These are phyloP conservation scores for Cytidiella melzeri DNA, from an alignment of 768 basidiomycete genomes.

Conservation along the genomic window DNA sequence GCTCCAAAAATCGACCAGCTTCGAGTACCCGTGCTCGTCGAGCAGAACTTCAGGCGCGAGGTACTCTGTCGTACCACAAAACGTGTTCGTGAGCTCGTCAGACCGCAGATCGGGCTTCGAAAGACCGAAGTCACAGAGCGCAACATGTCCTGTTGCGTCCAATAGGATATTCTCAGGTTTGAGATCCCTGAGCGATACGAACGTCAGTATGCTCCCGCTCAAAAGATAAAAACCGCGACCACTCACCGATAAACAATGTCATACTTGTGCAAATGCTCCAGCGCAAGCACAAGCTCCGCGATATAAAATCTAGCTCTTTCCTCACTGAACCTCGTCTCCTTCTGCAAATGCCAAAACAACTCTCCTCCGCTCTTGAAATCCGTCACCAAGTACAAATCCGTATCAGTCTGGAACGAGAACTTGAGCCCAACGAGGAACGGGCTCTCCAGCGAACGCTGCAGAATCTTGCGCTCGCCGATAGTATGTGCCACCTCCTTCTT, in stretches of 20 bases:
- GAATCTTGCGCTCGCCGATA: slow-evolving; percentile 98
- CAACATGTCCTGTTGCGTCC: slow-evolving; percentile 97
- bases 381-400: slow-evolving; percentile 92
- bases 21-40: slow-evolving; percentile 97
- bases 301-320: slow-evolving; percentile 95
- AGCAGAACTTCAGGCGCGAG: slow-evolving; percentile 98
- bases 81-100: slow-evolving; percentile 97
- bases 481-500: slow-evolving; percentile 99
- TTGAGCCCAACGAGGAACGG: slow-evolving; percentile 98
- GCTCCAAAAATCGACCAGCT: slow-evolving; percentile 98
- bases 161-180: slow-evolving; percentile 99
- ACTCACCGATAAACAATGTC: slow-evolving; percentile 88
- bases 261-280: slow-evolving; percentile 97
- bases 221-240: slow-evolving; percentile 19
- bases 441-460: slow-evolving; percentile 86
- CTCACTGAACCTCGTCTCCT: slow-evolving; percentile 90
- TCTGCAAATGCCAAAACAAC: slow-evolving; percentile 96
- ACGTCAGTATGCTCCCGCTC: background rate
- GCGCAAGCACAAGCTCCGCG: slow-evolving; percentile 88
- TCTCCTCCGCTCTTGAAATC: slow-evolving; percentile 99
- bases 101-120: slow-evolving; percentile 93
- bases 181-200: slow-evolving; percentile 68
- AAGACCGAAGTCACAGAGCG: slow-evolving; percentile 96
- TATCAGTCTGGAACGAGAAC: slow-evolving; percentile 96
- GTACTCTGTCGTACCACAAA: slow-evolving; percentile 98